Evolutionary conservation across 2,329 filamentous ascomycete species (phyloP).

Genomic region (Diaporthe ilicicola): DNA sequence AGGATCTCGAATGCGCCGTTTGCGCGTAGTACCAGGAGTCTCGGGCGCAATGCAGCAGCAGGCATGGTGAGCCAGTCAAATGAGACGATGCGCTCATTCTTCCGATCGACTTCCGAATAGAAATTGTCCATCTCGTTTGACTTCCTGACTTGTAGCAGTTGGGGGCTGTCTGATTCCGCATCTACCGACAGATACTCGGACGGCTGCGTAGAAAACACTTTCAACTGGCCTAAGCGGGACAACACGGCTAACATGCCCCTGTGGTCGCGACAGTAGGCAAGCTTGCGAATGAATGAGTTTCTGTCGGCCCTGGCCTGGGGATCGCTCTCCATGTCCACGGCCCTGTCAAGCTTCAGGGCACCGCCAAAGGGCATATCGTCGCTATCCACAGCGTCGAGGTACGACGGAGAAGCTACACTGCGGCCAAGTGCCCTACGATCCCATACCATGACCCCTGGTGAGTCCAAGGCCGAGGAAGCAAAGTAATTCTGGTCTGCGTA

Average conservation of each 20-base stretch:
- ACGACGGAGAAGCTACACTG: slow-evolving; percentile 60
- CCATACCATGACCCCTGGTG: slow-evolving; percentile 80
- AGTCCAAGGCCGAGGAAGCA: slow-evolving; percentile 79
- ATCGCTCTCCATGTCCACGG: slow-evolving; percentile 63
- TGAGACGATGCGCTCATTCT: slow-evolving; percentile 70
- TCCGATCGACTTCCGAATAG: slow-evolving; percentile 59
- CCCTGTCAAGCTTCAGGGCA: slow-evolving; percentile 64
- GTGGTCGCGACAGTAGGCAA: slow-evolving; percentile 70
- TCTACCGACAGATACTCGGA: slow-evolving; percentile 59
- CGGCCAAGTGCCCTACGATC: slow-evolving; percentile 72
- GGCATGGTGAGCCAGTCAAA: slow-evolving; percentile 73
- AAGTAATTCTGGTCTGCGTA: slow-evolving; percentile 85
- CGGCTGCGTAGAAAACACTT: slow-evolving; percentile 63
- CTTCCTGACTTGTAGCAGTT: slow-evolving; percentile 66
- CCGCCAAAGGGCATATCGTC: slow-evolving; percentile 71
- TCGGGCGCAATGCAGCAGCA: slow-evolving; percentile 62
- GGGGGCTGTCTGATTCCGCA: slow-evolving; percentile 56
- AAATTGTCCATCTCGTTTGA: slow-evolving; percentile 70
- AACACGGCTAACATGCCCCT: slow-evolving; percentile 68
- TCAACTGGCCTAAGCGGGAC: slow-evolving; percentile 70
- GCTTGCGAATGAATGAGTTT: slow-evolving; percentile 67
- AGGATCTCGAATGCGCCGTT: slow-evolving; percentile 70
- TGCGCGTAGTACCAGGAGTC: slow-evolving; percentile 67
- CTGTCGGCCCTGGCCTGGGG: slow-evolving; percentile 56
- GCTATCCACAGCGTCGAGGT: slow-evolving; percentile 66